Conservation (phyloP, 2,329 filamentous ascomycete genomes). For the Raffaelea arxii region DNA sequence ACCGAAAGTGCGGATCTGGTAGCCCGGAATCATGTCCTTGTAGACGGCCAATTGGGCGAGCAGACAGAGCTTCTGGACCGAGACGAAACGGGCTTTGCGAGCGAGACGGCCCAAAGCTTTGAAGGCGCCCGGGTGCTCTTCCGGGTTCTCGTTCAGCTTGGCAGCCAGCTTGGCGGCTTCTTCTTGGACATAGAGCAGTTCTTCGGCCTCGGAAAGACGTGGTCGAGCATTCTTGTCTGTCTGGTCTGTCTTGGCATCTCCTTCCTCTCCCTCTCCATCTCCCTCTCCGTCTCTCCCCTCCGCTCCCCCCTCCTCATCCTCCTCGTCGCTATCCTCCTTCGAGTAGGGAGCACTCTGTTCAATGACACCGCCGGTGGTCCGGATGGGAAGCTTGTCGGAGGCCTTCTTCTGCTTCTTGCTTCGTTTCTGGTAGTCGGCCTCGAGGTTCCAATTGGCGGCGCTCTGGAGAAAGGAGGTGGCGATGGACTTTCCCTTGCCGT, state of each 20-base stretch:
- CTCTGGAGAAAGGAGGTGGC: constrained; percentile 61
- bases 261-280: constrained; percentile 52
- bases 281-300: constrained; percentile 50
- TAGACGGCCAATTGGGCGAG: constrained; percentile 84
- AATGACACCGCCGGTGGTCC: constrained; percentile 67
- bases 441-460: constrained; percentile 78
- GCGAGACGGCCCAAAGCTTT: constrained; percentile 68
- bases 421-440: constrained; percentile 79
- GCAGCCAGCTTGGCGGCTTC: constrained; percentile 77
- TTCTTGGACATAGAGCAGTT: constrained; percentile 82
- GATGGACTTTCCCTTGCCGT: constrained; percentile 33
- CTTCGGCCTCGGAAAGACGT: constrained; percentile 34
- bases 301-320: constrained; percentile 26
- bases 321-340: constrained; percentile 10
- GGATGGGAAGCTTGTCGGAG: constrained; percentile 71
- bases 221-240: constrained; percentile 32
- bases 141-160: constrained; percentile 80
- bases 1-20: constrained; percentile 74
- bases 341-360: constrained; percentile 29
- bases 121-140: constrained; percentile 76
- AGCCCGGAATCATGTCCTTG: constrained; percentile 93
- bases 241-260: constrained; percentile 50
- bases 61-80: constrained; percentile 77
- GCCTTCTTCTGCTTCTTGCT: constrained; percentile 50
- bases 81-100: constrained; percentile 54